These are phyloP conservation scores for Ormosia semicastrata DNA, from an alignment of 306 rosid genomes.

Conservation along the genomic window DNA sequence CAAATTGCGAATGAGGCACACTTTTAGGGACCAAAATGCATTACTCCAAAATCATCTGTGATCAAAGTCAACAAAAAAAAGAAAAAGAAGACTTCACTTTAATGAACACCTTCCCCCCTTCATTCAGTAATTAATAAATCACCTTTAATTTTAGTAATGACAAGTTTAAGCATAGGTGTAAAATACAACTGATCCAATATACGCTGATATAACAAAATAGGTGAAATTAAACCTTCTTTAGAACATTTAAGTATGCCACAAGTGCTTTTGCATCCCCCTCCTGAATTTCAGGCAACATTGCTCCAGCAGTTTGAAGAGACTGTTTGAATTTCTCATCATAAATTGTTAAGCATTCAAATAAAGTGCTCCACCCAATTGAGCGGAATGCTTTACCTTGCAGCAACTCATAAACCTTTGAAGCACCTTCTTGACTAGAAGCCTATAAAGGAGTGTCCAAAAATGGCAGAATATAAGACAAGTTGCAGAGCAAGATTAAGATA, in stretches of 20 bases:
- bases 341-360: constrained; percentile 89
- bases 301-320: constrained; percentile 88
- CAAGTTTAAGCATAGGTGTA: not conserved
- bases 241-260: constrained; percentile 87
- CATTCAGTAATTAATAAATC: not conserved
- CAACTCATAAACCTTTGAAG: constrained; percentile 88
- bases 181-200: not conserved
- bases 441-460: constrained; percentile 35
- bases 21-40: not conserved
- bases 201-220: not conserved
- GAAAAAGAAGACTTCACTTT: not conserved
- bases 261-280: constrained; percentile 99
- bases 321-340: constrained; percentile 94
- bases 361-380: constrained; percentile 98
- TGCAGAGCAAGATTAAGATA: not conserved
- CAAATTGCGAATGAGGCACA: not conserved
- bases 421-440: constrained; percentile 96
- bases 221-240: constrained; percentile 65
- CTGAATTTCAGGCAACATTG: constrained; percentile 78
- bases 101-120: not conserved
- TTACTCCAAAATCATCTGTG: not conserved
- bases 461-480: not conserved
- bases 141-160: not conserved
- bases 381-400: constrained; percentile 94
- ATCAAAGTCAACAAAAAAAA: not conserved